Evolutionary conservation across 2,329 filamentous ascomycete species (phyloP).

Genomic region (Cercospora beticola): DNA sequence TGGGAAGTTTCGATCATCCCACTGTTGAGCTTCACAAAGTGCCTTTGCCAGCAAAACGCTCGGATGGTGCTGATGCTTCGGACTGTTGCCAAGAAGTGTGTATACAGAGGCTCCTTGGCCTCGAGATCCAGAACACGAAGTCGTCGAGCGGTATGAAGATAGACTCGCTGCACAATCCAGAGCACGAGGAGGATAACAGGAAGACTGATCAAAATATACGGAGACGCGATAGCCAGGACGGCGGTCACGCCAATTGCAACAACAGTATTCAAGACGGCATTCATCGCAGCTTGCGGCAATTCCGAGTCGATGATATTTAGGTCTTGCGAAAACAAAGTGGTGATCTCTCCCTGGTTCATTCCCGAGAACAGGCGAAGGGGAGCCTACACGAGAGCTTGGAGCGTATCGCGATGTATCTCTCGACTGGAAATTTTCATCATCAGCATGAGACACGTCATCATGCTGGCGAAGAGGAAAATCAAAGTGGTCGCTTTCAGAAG

Average conservation of each 20-base stretch:
- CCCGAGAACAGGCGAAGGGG: not conserved
- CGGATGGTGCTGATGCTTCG: not conserved
- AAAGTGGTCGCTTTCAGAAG: not conserved
- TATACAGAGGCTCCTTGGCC: not conserved
- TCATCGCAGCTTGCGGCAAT: not conserved
- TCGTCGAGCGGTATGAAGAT: not conserved
- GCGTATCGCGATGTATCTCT: not conserved
- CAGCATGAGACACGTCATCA: not conserved
- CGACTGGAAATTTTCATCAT: not conserved
- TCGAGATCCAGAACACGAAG: not conserved
- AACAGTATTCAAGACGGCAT: not conserved
- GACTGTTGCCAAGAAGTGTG: not conserved
- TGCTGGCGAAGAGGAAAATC: not conserved
- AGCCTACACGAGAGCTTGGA: not conserved
- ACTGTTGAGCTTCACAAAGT: not conserved
- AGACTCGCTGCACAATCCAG: not conserved
- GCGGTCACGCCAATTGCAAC: not conserved
- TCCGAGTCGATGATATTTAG: not conserved
- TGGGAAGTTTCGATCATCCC: not conserved
- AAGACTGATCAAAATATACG: not conserved
- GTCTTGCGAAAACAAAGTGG: not conserved
- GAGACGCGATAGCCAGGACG: not conserved
- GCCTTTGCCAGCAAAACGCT: not conserved
- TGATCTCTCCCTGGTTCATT: not conserved
- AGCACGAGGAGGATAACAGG: not conserved